Conservation (phyloP, 768 basidiomycete genomes). For the Phlebiopsis flavidoalba region DNA sequence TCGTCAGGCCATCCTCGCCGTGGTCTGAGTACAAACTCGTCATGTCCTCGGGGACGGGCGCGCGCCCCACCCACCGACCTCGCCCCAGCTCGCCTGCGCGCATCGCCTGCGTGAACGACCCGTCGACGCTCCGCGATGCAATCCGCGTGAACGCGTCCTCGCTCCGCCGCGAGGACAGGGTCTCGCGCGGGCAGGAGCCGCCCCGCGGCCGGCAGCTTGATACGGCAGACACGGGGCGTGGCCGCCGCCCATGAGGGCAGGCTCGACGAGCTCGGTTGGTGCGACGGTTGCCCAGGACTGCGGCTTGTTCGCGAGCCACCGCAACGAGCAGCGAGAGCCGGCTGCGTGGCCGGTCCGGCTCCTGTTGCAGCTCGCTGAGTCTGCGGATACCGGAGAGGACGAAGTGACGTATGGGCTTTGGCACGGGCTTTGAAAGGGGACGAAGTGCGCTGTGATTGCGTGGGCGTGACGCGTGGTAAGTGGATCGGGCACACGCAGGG, state of each 20-base stretch:
- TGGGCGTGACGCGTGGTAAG: conserved; percentile 17
- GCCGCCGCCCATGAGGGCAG: conserved; percentile 6
- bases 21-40: conserved; percentile 35
- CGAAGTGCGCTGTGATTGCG: conserved; percentile 10
- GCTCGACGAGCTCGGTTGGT: conserved; percentile 6
- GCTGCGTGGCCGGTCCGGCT: conserved; percentile 19
- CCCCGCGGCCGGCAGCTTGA: background rate
- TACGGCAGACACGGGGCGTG: conserved; percentile 2
- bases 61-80: conserved; percentile 30
- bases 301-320: conserved; percentile 6
- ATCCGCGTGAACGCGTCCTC: conserved; percentile 38
- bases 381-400: conserved; percentile 12
- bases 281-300: conserved; percentile 2
- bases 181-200: background rate
- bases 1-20: conserved; percentile 33
- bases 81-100: conserved; percentile 69
- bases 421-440: conserved; percentile 3
- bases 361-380: conserved; percentile 10
- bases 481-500: conserved; percentile 19
- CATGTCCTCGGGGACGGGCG: conserved; percentile 36
- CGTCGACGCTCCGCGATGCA: conserved; percentile 22
- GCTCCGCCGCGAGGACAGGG: conserved; percentile 31
- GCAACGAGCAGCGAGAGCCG: conserved; percentile 14
- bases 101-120: conserved; percentile 38
- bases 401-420: no score